Percentiles rank a stretch among this genome's conserved stretches.
Evolutionary conservation across 352 stramenopile genomes (phyloP).

Genomic region (Pythium insidiosum): DNA sequence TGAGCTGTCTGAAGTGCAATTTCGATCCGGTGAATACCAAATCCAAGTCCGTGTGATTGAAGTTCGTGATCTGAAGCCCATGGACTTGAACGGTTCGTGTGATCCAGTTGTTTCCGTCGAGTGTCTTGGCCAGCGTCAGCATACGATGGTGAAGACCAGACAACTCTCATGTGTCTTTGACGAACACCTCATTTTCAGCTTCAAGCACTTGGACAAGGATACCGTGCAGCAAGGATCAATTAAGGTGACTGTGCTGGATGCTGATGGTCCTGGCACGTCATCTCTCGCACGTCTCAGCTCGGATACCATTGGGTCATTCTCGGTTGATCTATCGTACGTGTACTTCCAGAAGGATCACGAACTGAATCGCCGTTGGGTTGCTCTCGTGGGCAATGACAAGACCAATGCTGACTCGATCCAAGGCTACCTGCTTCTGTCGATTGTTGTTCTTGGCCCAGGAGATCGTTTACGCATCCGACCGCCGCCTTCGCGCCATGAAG

Average conservation of each 20-base stretch:
- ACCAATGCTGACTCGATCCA: slow-evolving; percentile 81
- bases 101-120: slow-evolving; percentile 86
- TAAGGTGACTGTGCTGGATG: slow-evolving; percentile 81
- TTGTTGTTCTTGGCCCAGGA: slow-evolving; percentile 78
- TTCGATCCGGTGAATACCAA: slow-evolving; percentile 80
- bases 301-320: slow-evolving; percentile 83
- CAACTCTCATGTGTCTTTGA: slow-evolving; percentile 87
- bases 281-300: slow-evolving; percentile 30
- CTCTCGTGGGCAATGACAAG: slow-evolving; percentile 64
- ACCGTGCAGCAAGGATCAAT: slow-evolving; percentile 64
- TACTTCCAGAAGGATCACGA: slow-evolving; percentile 85
- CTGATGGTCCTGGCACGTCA: slow-evolving; percentile 29
- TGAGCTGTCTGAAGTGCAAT: slow-evolving; percentile 66
- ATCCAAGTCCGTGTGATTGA: slow-evolving; percentile 86
- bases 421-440: slow-evolving; percentile 85
- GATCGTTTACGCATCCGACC: too few relatives aligned
- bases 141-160: slow-evolving; percentile 79
- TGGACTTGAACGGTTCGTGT: slow-evolving; percentile 78
- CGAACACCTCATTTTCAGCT: slow-evolving; percentile 87
- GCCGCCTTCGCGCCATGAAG: too few relatives aligned
- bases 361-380: slow-evolving; percentile 86
- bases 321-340: slow-evolving; percentile 76
- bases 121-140: slow-evolving; percentile 70
- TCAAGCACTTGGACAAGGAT: slow-evolving; percentile 70
- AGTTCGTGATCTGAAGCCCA: slow-evolving; percentile 84